These are phyloP conservation scores for Colletotrichum lupini DNA, from an alignment of 2,329 filamentous ascomycete species.

Conservation along the genomic window DNA sequence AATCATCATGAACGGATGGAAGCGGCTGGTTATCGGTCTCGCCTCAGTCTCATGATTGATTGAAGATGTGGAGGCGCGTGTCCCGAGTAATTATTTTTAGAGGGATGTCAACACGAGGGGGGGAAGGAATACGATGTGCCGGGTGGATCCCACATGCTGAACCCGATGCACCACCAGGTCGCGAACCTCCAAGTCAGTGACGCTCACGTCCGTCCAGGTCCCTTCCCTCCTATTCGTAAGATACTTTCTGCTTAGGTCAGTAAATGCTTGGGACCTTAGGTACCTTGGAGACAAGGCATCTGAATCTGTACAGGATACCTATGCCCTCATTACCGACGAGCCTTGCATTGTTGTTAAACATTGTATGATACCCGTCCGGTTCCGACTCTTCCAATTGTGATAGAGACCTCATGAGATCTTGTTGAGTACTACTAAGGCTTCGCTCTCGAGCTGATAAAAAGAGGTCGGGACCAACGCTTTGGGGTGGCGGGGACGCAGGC, in stretches of 20 bases:
- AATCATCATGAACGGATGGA: constrained; percentile 1
- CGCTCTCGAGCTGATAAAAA: neutral
- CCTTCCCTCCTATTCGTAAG: neutral
- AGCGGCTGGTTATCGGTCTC: constrained; percentile 12
- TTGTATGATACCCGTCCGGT: no score
- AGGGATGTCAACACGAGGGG: constrained; percentile 30
- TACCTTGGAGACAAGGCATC: no score
- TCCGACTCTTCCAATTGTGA: neutral
- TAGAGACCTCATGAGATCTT: neutral
- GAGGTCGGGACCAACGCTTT: neutral
- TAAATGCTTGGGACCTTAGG: no score
- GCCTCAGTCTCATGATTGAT: constrained; percentile 23
- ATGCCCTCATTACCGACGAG: no score
- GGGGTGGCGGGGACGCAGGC: neutral
- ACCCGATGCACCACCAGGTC: constrained; percentile 6
- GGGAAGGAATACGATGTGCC: constrained; percentile 30
- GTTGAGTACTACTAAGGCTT: neutral
- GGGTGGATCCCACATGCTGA: constrained; percentile 21
- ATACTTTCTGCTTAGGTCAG: neutral
- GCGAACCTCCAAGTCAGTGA: neutral
- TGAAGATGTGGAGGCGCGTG: constrained; percentile 30
- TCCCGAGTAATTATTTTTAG: constrained; percentile 30
- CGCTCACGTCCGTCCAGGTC: no score
- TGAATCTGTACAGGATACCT: no score
- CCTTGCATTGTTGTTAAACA: no score